phyloP scores from a whole-genome alignment of 2,329 filamentous ascomycete species.

The Metarhizium robertsii region DNA sequence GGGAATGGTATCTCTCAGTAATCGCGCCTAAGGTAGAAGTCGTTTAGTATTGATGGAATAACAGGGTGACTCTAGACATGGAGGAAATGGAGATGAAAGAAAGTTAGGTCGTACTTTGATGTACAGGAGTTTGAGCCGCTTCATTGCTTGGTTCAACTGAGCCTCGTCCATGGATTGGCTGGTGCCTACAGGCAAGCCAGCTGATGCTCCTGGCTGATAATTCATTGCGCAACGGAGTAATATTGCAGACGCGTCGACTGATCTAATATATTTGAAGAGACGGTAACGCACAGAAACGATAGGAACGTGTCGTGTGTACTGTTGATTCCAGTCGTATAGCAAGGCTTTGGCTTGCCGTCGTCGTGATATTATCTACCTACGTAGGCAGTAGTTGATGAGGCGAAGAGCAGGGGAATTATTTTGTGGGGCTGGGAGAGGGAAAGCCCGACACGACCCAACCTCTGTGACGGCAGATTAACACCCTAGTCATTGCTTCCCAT shows the following conservation, averaged over 20 bases:
- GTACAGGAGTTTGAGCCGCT: conserved; percentile 44
- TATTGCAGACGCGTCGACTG: background rate
- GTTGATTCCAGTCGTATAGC: background rate
- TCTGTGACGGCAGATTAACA: no score
- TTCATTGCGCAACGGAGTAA: conserved; percentile 2
- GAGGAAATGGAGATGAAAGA: background rate
- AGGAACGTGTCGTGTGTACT: background rate
- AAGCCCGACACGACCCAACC: no score
- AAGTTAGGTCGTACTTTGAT: conserved; percentile 33
- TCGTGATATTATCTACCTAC: background rate
- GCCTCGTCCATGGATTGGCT: conserved; percentile 36
- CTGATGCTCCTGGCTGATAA: background rate
- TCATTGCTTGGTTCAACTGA: conserved; percentile 38
- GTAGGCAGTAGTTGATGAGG: no score
- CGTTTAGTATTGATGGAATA: conserved; percentile 9
- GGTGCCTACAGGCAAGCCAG: background rate
- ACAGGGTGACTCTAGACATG: no score
- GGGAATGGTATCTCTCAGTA: conserved; percentile 27
- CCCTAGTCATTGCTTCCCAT: background rate
- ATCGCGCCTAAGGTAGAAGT: conserved; percentile 18
- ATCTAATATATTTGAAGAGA: background rate
- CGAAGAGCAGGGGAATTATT: no score
- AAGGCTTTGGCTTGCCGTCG: background rate
- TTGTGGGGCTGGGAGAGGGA: no score
- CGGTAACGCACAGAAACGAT: background rate